Evolutionary conservation across 2,329 filamentous ascomycete genomes (phyloP), one percentile per base, ranked within the genome.

Genomic region (Lachnellula occidentalis): DNA sequence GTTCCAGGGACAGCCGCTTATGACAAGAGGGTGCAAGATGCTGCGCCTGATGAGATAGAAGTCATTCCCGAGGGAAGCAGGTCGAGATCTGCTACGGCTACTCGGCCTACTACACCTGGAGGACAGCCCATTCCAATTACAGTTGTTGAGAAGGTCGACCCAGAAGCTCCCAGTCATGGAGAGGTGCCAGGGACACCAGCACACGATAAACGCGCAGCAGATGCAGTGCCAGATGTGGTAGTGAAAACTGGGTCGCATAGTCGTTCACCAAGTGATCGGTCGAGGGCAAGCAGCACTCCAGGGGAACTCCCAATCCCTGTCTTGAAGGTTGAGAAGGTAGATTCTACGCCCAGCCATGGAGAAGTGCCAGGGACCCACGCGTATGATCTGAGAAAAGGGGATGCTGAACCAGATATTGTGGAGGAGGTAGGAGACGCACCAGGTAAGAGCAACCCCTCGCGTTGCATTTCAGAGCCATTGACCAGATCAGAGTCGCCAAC

Each of bases 211-310:
- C 76, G 80, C 58, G 75, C 76, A 55, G 76, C 75, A 47, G 82
- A 86, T 68, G 81, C 82, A 15, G 73, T 76, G 43, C 81, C 82
- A 21, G 82, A 86, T 63, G 76, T 85, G 68, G 81, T 85, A 60
- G 76, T 82, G 46, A 63, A 53, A 67, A 55, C 59, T 53, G 59
- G 61, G 34, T 51, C 50, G 15, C 58, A 54, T 22, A 66, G 58
- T 48, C 60, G 52, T 34, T 61, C 64, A 17, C 50, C 55, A 31
- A 61, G 55, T 39, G 62, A 55, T 17, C 51, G 64, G 41, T 63
- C 64, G 19, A 61, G 64, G 51, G 62, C 64, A 34, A 55, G 54
- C 17, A 67, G 64, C 50, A 69, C 65, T 22, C 66, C 66, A 45
- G 66, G 67, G 11, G 65, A 68, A 45, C 60, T 62, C n/a, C 80